phyloP scores from a whole-genome alignment of 1,284 basidiomycete genomes.

The Agaricales sp. region DNA sequence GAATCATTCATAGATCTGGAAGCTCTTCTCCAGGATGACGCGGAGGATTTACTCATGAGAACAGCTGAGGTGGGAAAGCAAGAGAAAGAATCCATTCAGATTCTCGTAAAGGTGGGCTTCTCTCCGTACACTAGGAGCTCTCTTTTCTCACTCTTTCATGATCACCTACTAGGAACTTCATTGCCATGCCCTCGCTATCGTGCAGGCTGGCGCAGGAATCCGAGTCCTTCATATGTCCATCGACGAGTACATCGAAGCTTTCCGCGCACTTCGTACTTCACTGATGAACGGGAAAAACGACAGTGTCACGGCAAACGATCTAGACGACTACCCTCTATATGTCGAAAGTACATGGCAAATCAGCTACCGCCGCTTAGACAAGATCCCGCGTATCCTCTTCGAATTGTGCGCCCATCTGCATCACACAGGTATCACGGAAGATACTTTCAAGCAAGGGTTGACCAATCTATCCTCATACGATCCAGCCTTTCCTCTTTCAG shows the following conservation, averaged over 20 bases:
- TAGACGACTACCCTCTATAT: not conserved
- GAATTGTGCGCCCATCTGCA: too few species aligned
- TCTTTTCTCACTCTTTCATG: not conserved
- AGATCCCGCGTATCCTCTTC: not conserved
- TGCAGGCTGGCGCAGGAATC: too few species aligned
- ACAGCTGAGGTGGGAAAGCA: not conserved
- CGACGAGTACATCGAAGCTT: not conserved
- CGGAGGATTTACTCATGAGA: not conserved
- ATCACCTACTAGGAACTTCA: not conserved
- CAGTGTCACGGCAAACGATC: not conserved
- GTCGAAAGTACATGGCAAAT: not conserved
- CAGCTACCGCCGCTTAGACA: not conserved
- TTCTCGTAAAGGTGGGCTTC: not conserved
- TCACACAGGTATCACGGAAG: not conserved
- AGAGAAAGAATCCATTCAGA: not conserved
- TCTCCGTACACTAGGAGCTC: not conserved
- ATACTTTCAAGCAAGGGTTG: not conserved
- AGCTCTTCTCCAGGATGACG: not conserved
- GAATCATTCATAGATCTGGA: not conserved
- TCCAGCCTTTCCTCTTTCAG: not conserved
- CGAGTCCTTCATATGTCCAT: not conserved
- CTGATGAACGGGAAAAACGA: not conserved
- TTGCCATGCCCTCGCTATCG: too few species aligned
- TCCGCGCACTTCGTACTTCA: not conserved
- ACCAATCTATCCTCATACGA: not conserved